Evolutionary conservation across 108 stramenopile species (phyloP).

Genomic region (Fragilariopsis cylindrus): DNA sequence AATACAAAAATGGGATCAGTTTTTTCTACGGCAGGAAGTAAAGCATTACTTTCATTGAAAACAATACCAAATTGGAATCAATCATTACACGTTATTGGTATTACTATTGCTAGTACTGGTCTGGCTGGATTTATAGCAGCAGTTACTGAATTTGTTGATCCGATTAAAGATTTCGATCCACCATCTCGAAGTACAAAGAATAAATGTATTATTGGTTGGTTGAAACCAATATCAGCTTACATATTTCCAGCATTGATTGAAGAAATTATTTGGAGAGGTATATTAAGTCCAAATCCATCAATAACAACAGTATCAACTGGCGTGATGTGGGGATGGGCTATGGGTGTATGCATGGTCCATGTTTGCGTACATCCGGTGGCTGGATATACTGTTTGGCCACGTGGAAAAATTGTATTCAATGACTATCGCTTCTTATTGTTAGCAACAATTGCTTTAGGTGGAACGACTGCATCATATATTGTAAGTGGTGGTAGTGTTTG

Average conservation of each 20-base stretch:
- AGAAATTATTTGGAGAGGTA: conserved; percentile 42
- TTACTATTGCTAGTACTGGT: conserved; percentile 23
- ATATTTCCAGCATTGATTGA: conserved; percentile 35
- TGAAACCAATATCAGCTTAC: conserved; percentile 29
- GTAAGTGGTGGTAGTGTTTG: conserved; percentile 42
- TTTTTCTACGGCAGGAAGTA: background rate
- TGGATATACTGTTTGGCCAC: conserved; percentile 30
- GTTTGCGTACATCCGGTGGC: conserved; percentile 33
- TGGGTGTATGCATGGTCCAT: conserved; percentile 10
- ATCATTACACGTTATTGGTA: conserved; percentile 20
- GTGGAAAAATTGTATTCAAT: conserved; percentile 28
- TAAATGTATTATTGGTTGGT: background rate
- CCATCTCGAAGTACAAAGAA: background rate
- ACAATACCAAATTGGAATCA: conserved; percentile 18
- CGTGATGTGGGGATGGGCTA: too few relatives aligned
- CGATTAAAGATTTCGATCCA: conserved; percentile 26
- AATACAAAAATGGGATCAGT: background rate
- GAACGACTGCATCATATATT: conserved; percentile 31
- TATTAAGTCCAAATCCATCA: conserved; percentile 16
- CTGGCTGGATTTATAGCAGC: conserved; percentile 23
- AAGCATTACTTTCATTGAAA: conserved; percentile 24
- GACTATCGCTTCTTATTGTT: conserved; percentile 27
- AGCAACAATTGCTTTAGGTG: conserved; percentile 38
- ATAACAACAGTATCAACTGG: too few relatives aligned
- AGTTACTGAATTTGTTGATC: conserved; percentile 31